Evolutionary conservation across 1,284 basidiomycete species (phyloP), one percentile per base, ranked within the genome.

Genomic region (Cutaneotrichosporon sp.): DNA sequence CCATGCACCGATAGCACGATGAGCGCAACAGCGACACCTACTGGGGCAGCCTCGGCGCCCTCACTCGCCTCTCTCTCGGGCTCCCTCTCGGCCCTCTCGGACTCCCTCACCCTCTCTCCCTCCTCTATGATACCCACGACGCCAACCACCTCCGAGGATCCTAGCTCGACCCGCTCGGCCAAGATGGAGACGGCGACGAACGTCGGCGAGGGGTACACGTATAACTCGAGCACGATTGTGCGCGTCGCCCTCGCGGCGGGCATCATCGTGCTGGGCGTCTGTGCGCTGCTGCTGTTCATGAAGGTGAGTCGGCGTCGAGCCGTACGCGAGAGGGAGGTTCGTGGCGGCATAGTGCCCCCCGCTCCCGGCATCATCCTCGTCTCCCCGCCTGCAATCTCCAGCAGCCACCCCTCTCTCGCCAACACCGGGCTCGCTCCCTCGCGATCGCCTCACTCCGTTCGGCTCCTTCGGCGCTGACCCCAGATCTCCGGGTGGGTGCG

Each of bases 401-500:
- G n/a, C n/a, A n/a, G n/a, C n/a, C n/a, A n/a, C n/a, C n/a, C n/a
- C n/a, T n/a, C n/a, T n/a, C n/a, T n/a, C n/a, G n/a, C n/a, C n/a
- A n/a, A n/a, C n/a, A n/a, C n/a, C n/a, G n/a, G n/a, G n/a, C n/a
- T n/a, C n/a, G n/a, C n/a, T n/a, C n/a, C n/a, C 43, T 22, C 20
- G 4, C 5, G 5, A 29, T 29, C 29, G 29, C 43, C 25, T 47
- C 46, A 9, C 24, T 16, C 14, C 49, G 8, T 8, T 13, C 14
- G 27, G 59, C 31, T 25, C 25, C 10, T 25, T 11, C 20, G 18
- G 14, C 25, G 29, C 45, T 58, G 33, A 58, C 58, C 8, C 4
- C 67, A 76, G 76, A 69, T 78, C 42, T 72, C 76, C 6, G 66
- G 65, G 0, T 76, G 72, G 72, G 69, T 76, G 50, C 63, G 73